Evolutionary conservation across 208 protist species (phyloP), one percentile per base, ranked within the genome.

Genomic region (Trypanosoma vivax): DNA sequence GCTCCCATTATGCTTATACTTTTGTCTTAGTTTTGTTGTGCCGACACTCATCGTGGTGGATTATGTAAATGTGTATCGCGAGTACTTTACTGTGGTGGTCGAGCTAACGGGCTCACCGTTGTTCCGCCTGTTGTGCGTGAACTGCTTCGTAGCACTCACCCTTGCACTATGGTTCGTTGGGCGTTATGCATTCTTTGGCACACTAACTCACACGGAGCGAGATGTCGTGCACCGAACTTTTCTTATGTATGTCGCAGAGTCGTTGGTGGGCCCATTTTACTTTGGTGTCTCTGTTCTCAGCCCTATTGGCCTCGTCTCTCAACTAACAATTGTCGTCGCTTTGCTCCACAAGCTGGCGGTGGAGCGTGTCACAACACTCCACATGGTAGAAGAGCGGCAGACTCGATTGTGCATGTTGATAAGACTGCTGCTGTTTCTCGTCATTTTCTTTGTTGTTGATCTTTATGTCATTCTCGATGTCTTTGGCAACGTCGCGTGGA

Each of bases 151-250:
- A 16, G 69, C 71, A 3, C 23, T 48, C 5, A 34, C 54, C 2
- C 10, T 77, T 31, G 10, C 75, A 34, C 16, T 81, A 13, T 88
- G 74, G 72, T 35, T 70, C 29, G 10, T 76, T 16, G 28, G 72
- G 13, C 59, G 70, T 14, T 28, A 14, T 1, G 30, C 71, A 38
- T 93, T 90, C 60, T 93, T 93, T 65, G 86, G 86, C 28, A 47
- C 35, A 40, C 59, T 90, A 39, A 79, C 60, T 43, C 40, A 52
- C 2, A 46, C 63, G 1, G 81, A 93, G 60, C 37, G 41, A 27
- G 59, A 61, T 14, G 54, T 68, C 13, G 34, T 88, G 39, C 25
- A 54, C 11, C 58, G 37, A 2, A 41, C 70, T 19, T 43, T 68
- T 18, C 66, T 68, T 0, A n/a, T 87, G n/a, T 77, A 81, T 55